Evolutionary conservation across 805 yeast species (phyloP).

Genomic region (Teunomyces pallodes): DNA sequence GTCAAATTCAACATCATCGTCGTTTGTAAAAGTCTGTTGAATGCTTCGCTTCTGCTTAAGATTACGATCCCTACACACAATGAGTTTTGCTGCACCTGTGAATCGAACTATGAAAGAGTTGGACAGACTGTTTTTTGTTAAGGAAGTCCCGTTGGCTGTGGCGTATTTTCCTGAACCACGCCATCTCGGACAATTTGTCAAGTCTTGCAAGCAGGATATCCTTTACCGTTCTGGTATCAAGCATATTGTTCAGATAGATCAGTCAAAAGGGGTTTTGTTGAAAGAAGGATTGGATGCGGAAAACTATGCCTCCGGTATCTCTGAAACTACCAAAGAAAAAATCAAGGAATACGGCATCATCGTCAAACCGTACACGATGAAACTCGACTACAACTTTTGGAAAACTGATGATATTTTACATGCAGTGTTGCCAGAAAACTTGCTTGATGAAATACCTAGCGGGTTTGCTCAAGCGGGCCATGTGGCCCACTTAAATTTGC

Average conservation of each 20-base stretch:
- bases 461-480: conserved; percentile 95
- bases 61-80: conserved; percentile 1
- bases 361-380: conserved; percentile 52
- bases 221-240: conserved; percentile 68
- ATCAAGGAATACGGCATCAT: conserved; percentile 47
- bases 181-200: conserved; percentile 59
- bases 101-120: conserved; percentile 62
- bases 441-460: conserved; percentile 73
- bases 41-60: not conserved
- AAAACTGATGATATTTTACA: conserved; percentile 80
- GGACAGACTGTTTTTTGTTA: conserved; percentile 63
- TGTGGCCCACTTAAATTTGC: conserved; percentile 85
- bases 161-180: conserved; percentile 69
- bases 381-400: conserved; percentile 78
- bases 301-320: conserved; percentile 32
- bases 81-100: conserved; percentile 58
- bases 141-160: conserved; percentile 58
- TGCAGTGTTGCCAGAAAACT: conserved; percentile 71
- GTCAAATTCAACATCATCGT: not conserved
- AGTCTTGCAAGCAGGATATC: conserved; percentile 55
- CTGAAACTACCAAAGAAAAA: conserved; percentile 42
- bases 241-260: conserved; percentile 51
- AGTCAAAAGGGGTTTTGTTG: conserved; percentile 57
- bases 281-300: conserved; percentile 40
- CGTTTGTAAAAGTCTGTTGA: no score